Conservation (phyloP, 2,329 filamentous ascomycete genomes). For the Alternaria burnsii region DNA sequence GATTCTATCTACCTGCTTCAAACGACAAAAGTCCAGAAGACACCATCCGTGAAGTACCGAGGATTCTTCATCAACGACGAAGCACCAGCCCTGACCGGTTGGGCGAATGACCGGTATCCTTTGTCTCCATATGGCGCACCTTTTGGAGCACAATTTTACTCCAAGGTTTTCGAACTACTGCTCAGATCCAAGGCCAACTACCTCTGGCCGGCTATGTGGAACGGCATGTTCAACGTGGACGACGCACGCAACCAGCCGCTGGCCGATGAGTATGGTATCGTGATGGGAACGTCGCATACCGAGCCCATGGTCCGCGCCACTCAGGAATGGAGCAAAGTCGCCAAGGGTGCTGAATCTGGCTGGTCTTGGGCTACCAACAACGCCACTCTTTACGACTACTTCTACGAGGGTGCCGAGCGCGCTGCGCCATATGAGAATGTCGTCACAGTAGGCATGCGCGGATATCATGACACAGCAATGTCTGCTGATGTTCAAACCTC, state of each 20-base stretch:
- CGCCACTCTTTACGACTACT: slow-evolving; percentile 72
- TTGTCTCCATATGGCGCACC: slow-evolving; percentile 55
- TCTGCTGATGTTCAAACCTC: slow-evolving; percentile 65
- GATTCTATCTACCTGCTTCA: slow-evolving; percentile 64
- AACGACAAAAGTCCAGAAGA: slow-evolving; percentile 63
- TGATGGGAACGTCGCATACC: slow-evolving; percentile 76
- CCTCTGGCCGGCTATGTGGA: slow-evolving; percentile 78
- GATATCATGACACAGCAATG: slow-evolving; percentile 71
- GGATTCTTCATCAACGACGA: slow-evolving; percentile 78
- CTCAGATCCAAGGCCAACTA: slow-evolving; percentile 77
- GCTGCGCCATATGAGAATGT: slow-evolving; percentile 72
- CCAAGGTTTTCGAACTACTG: slow-evolving; percentile 74
- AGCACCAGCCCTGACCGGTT: slow-evolving; percentile 71
- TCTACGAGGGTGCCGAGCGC: slow-evolving; percentile 71
- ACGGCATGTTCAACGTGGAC: slow-evolving; percentile 75
- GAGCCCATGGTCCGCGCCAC: slow-evolving; percentile 73
- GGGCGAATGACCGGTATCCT: slow-evolving; percentile 66
- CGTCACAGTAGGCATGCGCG: slow-evolving; percentile 74
- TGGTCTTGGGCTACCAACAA: slow-evolving; percentile 79
- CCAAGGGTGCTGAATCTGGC: slow-evolving; percentile 58
- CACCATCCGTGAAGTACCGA: slow-evolving; percentile 72
- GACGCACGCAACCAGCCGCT: slow-evolving; percentile 73
- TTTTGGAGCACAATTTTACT: slow-evolving; percentile 70
- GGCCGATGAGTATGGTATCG: slow-evolving; percentile 76
- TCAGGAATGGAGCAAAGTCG: slow-evolving; percentile 58